Evolutionary conservation across 148 eudicot genomes (phyloP).

Genomic region (Rhododendron simsii): DNA sequence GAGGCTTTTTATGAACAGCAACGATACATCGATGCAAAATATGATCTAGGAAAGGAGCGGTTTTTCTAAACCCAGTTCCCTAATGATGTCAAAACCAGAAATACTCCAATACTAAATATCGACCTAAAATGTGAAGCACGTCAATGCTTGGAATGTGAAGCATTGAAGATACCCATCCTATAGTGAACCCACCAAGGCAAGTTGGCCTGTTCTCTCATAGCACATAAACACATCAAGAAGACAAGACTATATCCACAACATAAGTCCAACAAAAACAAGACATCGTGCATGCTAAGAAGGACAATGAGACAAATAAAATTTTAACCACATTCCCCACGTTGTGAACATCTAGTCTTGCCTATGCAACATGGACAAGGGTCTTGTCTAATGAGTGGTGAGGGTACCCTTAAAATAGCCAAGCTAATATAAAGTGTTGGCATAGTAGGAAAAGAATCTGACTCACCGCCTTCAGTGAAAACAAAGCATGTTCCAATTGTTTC

Average conservation of each 20-base stretch:
- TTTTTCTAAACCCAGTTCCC: background rate
- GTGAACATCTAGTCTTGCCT: background rate
- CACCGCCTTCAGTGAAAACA: conserved; percentile 61
- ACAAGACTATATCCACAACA: background rate
- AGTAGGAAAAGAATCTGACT: conserved; percentile 6
- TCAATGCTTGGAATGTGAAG: background rate
- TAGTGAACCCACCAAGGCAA: background rate
- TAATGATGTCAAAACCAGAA: background rate
- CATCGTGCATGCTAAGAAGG: background rate
- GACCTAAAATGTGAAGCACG: background rate
- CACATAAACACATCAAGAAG: background rate
- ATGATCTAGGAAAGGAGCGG: background rate
- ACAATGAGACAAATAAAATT: background rate
- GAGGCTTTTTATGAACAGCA: background rate
- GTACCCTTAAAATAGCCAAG: background rate
- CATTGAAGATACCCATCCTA: background rate
- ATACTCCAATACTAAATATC: background rate
- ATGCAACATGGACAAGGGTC: no score
- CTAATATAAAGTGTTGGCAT: background rate
- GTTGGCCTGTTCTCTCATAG: background rate
- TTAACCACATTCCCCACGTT: background rate
- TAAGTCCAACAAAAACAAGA: background rate
- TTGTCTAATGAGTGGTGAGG: background rate
- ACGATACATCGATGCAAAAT: background rate
- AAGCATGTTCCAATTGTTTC: conserved; percentile 86